A percentile compares a stretch with the other conserved stretches of the same genome.
These are phyloP conservation scores for Rhizoclosmatium globosum DNA, from an alignment of 192 early-diverging fungal species.

Conservation along the genomic window DNA sequence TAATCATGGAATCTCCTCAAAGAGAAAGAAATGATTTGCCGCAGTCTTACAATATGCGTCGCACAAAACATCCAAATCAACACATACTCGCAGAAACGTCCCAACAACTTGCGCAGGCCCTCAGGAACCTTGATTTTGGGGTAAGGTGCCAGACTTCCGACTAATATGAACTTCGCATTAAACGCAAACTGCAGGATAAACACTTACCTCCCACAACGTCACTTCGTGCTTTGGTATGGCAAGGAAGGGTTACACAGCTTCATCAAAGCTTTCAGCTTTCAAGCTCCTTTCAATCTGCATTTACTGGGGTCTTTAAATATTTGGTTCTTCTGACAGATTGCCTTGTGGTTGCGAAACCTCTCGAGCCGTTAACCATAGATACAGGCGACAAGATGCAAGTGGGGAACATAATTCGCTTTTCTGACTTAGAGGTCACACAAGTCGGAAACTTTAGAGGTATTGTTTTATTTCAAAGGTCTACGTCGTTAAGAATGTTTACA, in stretches of 20 bases:
- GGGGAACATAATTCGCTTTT: conserved; percentile 9
- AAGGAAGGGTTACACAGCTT: conserved; percentile 11
- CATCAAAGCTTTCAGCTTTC: conserved; percentile 7
- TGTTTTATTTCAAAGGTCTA: background rate
- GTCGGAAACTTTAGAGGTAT: conserved; percentile 12
- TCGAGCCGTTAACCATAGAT: background rate
- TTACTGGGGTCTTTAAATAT: background rate
- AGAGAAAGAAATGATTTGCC: too few species aligned
- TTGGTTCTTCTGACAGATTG: conserved; percentile 19
- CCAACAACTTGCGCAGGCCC: too few species aligned
- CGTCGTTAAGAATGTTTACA: background rate
- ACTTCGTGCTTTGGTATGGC: conserved; percentile 2
- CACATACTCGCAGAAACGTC: too few species aligned
- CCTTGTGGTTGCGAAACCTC: conserved; percentile 8
- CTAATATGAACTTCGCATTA: too few species aligned
- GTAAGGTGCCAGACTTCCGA: too few species aligned
- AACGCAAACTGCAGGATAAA: too few species aligned
- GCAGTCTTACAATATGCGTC: too few species aligned
- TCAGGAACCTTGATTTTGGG: too few species aligned
- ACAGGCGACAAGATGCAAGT: background rate
- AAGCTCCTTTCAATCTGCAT: background rate
- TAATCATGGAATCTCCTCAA: too few species aligned
- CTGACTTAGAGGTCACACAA: background rate
- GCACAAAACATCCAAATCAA: too few species aligned
- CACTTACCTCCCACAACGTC: too few species aligned